phyloP scores from a whole-genome alignment of 2,329 filamentous ascomycete species.

The Curvularia sp. region DNA sequence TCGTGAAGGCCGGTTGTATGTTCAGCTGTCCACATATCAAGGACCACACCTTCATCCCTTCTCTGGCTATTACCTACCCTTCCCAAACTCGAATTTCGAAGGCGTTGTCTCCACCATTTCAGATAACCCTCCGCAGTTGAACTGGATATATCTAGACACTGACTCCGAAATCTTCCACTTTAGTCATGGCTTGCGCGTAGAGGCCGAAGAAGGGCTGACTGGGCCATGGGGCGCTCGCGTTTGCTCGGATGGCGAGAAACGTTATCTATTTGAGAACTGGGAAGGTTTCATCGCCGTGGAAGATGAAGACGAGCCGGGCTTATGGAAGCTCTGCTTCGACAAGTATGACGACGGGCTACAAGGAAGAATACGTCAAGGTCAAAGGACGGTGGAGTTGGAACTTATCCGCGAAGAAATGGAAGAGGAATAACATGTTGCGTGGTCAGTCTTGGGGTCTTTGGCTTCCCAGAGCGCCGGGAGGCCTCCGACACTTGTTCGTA shows the following conservation, averaged over 20 bases:
- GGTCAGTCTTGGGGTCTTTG: background rate
- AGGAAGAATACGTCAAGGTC: constrained; percentile 38
- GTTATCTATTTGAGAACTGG: constrained; percentile 61
- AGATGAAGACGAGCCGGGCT: constrained; percentile 53
- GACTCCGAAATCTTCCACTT: constrained; percentile 54
- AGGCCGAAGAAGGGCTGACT: constrained; percentile 63
- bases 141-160: constrained; percentile 71
- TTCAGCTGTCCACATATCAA: constrained; percentile 31
- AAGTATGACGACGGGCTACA: constrained; percentile 53
- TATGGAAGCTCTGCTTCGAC: constrained; percentile 62
- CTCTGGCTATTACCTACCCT: constrained; percentile 58
- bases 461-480: background rate
- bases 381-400: constrained; percentile 29
- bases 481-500: background rate
- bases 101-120: constrained; percentile 59
- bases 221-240: constrained; percentile 65
- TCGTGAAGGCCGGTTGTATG: constrained; percentile 26
- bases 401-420: constrained; percentile 24
- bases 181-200: constrained; percentile 63
- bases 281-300: constrained; percentile 65
- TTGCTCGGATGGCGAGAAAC: constrained; percentile 69
- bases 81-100: constrained; percentile 54
- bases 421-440: constrained; percentile 1
- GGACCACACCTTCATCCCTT: constrained; percentile 51
- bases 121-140: constrained; percentile 66